These are phyloP conservation scores for Juncus inflexus DNA, from an alignment of 176 grass and related monocot genomes.

Conservation along the genomic window DNA sequence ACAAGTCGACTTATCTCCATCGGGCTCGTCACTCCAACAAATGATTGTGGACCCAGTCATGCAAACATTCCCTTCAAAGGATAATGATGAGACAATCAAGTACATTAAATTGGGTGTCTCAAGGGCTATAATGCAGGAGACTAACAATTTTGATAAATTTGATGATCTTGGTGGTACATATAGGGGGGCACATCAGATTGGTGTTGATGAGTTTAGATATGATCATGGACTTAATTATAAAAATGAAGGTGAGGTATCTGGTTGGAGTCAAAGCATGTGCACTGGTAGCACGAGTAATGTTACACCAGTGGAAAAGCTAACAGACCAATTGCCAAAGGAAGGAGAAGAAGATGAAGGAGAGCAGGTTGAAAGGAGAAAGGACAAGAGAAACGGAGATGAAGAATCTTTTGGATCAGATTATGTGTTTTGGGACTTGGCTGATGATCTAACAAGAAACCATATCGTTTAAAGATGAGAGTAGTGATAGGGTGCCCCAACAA, in stretches of 20 bases:
- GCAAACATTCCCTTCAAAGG: conserved; percentile 27
- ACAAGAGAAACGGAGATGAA: conserved; percentile 15
- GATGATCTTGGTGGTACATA: conserved; percentile 5
- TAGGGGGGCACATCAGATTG: conserved; percentile 17
- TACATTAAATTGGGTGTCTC: conserved; percentile 74
- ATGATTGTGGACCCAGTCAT: conserved; percentile 7
- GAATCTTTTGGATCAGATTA: conserved; percentile 60
- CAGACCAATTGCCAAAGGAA: conserved; percentile 6
- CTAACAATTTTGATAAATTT: conserved; percentile 11
- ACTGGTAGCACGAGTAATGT: conserved; percentile 38
- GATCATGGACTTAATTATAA: conserved; percentile 36
- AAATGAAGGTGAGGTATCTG: conserved; percentile 51
- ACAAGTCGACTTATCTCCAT: conserved; percentile 41
- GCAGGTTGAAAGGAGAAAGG: conserved; percentile 44
- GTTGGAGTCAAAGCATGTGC: conserved; percentile 63
- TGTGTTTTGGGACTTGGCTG: conserved; percentile 79
- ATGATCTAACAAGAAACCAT: conserved; percentile 53
- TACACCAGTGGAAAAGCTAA: not conserved
- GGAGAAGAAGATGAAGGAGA: conserved; percentile 40
- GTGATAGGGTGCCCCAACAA: too few species aligned
- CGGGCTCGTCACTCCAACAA: not conserved
- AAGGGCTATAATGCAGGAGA: conserved; percentile 61
- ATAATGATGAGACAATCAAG: conserved; percentile 50
- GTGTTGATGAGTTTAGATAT: conserved; percentile 19
- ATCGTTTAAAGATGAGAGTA: conserved; percentile 47